phyloP scores from a whole-genome alignment of 139 green algal species.

The Chlorella sorokiniana region DNA sequence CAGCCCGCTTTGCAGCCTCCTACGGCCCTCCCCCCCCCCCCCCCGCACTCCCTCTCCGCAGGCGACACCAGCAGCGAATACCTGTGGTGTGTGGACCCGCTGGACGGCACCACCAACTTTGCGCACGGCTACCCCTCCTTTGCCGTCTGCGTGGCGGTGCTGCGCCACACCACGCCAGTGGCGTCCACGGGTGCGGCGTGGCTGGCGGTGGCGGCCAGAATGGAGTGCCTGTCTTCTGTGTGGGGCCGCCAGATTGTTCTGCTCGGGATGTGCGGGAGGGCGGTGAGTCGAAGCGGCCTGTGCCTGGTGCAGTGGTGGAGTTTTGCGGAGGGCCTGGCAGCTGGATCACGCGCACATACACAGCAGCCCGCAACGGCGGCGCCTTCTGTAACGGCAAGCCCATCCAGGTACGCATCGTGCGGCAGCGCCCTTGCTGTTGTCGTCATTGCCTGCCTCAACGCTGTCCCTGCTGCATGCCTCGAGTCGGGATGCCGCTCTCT shows the following conservation, averaged over 20 bases:
- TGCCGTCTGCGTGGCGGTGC: conserved; percentile 72
- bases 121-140: conserved; percentile 85
- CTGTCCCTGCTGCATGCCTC: background rate
- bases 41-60: background rate
- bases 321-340: conserved; percentile 57
- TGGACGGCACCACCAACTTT: conserved; percentile 93
- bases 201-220: background rate
- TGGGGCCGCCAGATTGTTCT: too few species aligned
- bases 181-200: conserved; percentile 53
- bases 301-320: conserved; percentile 60
- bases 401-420: conserved; percentile 18
- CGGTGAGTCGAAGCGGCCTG: too few species aligned
- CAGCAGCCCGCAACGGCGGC: conserved; percentile 65
- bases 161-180: conserved; percentile 63
- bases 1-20: background rate
- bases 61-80: conserved; percentile 63
- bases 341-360: conserved; percentile 83
- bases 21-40: background rate
- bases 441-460: background rate
- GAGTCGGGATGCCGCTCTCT: background rate
- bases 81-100: conserved; percentile 91
- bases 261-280: too few species aligned
- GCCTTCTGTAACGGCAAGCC: conserved; percentile 78
- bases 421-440: background rate
- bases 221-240: background rate